A percentile compares a stretch with the other conserved stretches of the same genome.
phyloP scores from a whole-genome alignment of 768 basidiomycete species.

The Leccinum obscurum region DNA sequence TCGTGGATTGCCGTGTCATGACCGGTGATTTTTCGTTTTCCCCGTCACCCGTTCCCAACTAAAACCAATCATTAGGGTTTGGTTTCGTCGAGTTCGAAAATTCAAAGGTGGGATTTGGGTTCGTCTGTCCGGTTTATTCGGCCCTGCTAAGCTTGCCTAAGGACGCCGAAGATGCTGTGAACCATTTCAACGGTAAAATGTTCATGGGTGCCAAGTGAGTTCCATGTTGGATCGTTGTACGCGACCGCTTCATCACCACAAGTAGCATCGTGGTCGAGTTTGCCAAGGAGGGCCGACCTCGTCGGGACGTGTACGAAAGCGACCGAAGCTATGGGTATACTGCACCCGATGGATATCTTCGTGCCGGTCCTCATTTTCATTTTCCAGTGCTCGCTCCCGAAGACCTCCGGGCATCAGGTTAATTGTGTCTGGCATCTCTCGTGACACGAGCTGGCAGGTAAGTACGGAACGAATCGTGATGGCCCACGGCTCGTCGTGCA shows the following conservation, averaged over 20 bases:
- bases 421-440: conserved; percentile 84
- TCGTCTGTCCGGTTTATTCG: conserved; percentile 4
- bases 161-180: conserved; percentile 95
- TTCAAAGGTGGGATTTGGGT: conserved; percentile 50
- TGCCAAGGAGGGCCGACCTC: conserved; percentile 88
- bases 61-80: conserved; percentile 58
- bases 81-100: conserved; percentile 97
- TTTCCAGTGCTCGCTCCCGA: conserved; percentile 60
- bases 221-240: background rate
- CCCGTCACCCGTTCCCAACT: conserved; percentile 1
- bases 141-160: conserved; percentile 32
- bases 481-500: conserved; percentile 23
- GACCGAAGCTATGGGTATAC: conserved; percentile 57
- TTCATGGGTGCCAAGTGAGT: conserved; percentile 81
- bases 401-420: conserved; percentile 82
- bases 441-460: conserved; percentile 99
- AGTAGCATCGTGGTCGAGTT: conserved; percentile 92
- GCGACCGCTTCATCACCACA: conserved; percentile 1
- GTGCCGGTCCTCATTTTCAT: conserved; percentile 16
- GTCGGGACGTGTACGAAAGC: conserved; percentile 71
- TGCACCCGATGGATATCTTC: background rate
- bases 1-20: conserved; percentile 92
- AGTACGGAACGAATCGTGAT: conserved; percentile 33
- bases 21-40: conserved; percentile 61
- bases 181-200: conserved; percentile 81